Percentiles rank a stretch among this genome's conserved stretches.
Evolutionary conservation across 179 eudicot genomes (phyloP).

Genomic region (Carnegiea gigantea): DNA sequence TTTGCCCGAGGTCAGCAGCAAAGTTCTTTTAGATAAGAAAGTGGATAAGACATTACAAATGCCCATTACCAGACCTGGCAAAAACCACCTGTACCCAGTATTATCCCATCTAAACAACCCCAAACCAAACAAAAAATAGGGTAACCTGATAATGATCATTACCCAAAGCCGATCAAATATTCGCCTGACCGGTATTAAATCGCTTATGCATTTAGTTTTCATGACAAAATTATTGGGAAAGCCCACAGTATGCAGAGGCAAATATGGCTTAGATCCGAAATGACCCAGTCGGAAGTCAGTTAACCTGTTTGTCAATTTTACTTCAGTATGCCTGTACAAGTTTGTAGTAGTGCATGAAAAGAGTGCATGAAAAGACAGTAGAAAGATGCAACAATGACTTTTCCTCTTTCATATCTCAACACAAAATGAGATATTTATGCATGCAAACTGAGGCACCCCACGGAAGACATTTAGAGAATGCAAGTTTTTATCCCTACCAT

Average conservation of each 20-base stretch:
- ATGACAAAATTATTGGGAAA: neutral
- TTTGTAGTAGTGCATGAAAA: neutral
- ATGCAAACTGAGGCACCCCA: neutral
- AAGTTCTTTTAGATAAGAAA: too few species aligned
- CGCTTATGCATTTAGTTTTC: neutral
- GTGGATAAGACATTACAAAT: too few species aligned
- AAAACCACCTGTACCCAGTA: too few species aligned
- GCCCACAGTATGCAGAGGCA: neutral
- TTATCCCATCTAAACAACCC: too few species aligned
- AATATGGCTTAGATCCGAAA: neutral
- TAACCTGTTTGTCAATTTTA: neutral
- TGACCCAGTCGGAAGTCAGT: neutral
- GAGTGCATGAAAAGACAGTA: neutral
- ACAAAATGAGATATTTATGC: neutral
- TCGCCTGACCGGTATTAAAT: too few species aligned
- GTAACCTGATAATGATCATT: too few species aligned
- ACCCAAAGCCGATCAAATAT: too few species aligned
- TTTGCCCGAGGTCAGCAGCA: too few species aligned
- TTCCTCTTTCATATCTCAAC: neutral
- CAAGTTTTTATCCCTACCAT: neutral
- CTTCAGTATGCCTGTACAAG: neutral
- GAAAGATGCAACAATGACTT: neutral
- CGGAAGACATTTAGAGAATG: neutral
- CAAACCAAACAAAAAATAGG: too few species aligned
- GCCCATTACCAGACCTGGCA: too few species aligned